Evolutionary conservation across 148 eudicot species (phyloP).

Genomic region (Drosera capensis): DNA sequence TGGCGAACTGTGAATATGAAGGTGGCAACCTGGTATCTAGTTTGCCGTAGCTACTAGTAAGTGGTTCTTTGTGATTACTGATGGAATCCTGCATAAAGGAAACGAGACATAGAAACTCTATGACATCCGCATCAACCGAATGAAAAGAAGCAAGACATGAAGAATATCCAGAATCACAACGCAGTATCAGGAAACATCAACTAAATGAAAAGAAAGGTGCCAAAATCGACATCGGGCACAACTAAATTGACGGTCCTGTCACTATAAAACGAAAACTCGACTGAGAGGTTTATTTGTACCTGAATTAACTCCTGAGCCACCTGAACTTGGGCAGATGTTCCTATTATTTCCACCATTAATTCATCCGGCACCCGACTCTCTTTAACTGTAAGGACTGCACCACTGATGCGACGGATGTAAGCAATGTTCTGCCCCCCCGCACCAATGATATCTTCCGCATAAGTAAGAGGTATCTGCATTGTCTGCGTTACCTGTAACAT

Average conservation of each 20-base stretch:
- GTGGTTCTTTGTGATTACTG: background rate
- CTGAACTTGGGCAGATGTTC: conserved; percentile 63
- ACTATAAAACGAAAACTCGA: background rate
- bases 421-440: conserved; percentile 74
- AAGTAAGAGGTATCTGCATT: conserved; percentile 75
- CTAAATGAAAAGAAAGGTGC: too few species aligned
- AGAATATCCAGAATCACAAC: background rate
- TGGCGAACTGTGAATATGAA: background rate
- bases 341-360: conserved; percentile 82
- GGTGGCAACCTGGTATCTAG: background rate
- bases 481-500: conserved; percentile 49
- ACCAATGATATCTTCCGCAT: conserved; percentile 85
- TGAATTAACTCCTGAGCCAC: conserved; percentile 83
- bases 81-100: background rate
- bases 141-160: background rate
- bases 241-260: too few species aligned
- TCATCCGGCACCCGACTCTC: conserved; percentile 73
- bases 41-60: background rate
- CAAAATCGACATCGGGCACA: too few species aligned
- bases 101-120: background rate
- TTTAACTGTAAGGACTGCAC: conserved; percentile 66
- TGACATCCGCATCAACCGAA: too few species aligned
- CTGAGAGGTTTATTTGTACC: conserved; percentile 13
- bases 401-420: conserved; percentile 65
- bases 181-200: too few species aligned